Percentiles rank a stretch among this genome's conserved stretches.
Evolutionary conservation across 345 rosid genomes (phyloP).

Genomic region (Hibiscus mutabilis): DNA sequence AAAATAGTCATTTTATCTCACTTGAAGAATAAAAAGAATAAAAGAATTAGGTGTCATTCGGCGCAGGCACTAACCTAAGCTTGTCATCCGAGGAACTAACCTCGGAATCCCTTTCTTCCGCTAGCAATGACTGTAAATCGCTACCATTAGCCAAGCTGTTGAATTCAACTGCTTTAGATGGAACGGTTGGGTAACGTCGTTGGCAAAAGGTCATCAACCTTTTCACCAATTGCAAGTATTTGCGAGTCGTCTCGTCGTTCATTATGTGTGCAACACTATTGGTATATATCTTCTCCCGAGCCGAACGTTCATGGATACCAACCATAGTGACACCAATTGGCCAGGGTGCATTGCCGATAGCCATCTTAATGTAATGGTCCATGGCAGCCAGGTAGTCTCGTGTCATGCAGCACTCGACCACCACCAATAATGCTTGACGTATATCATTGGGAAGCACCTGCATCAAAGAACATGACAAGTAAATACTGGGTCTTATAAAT

Average conservation of each 20-base stretch:
- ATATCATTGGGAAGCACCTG: slow-evolving; percentile 85
- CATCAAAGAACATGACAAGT: slow-evolving; percentile 1
- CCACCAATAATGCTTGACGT: slow-evolving; percentile 70
- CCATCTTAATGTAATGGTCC: slow-evolving; percentile 92
- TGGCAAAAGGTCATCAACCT: slow-evolving; percentile 97
- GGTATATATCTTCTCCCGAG: slow-evolving; percentile 96
- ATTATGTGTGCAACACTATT: slow-evolving; percentile 98
- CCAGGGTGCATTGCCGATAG: slow-evolving; percentile 99
- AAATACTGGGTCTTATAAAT: background rate
- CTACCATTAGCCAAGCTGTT: slow-evolving; percentile 98
- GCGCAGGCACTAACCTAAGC: slow-evolving; percentile 67
- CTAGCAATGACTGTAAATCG: slow-evolving; percentile 77
- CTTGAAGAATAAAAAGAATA: too few relatives aligned
- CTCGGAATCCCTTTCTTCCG: slow-evolving; percentile 53
- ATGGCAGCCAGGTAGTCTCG: slow-evolving; percentile 95
- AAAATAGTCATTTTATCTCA: too few relatives aligned
- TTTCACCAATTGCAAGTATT: slow-evolving; percentile 86
- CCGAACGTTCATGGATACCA: slow-evolving; percentile 99
- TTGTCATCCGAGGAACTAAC: slow-evolving; percentile 46
- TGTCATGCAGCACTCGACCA: slow-evolving; percentile 79
- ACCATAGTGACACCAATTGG: slow-evolving; percentile 99
- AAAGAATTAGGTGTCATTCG: slow-evolving; percentile 36
- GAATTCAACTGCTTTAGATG: slow-evolving; percentile 98
- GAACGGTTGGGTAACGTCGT: slow-evolving; percentile 83
- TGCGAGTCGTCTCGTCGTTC: slow-evolving; percentile 98